Conservation (phyloP, 306 rosid genomes). For the Argentina anserina region DNA sequence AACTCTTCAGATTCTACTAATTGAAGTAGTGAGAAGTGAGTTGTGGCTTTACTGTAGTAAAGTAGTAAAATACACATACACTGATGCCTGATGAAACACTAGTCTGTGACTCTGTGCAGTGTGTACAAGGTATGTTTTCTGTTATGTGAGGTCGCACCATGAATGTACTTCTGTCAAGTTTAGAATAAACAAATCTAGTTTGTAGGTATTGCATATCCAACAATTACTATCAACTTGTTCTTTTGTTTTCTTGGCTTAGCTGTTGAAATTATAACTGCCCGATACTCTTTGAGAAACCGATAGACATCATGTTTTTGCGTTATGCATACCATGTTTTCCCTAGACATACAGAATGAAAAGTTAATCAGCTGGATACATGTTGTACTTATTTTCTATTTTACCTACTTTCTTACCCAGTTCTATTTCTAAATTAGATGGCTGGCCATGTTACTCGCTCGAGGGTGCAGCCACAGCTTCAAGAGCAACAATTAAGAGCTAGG, state of each 20-base stretch:
- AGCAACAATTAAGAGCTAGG: constrained; percentile 61
- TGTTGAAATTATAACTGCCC: not conserved
- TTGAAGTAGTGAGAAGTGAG: too few relatives aligned
- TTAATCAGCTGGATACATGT: not conserved
- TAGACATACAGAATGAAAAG: not conserved
- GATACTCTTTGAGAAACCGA: not conserved
- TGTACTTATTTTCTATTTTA: not conserved
- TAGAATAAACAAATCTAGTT: not conserved
- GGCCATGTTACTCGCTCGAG: constrained; percentile 42
- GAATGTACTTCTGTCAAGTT: not conserved
- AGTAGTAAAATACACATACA: not conserved
- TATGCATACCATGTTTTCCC: not conserved
- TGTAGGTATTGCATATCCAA: not conserved
- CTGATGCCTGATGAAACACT: not conserved
- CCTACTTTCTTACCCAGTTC: not conserved
- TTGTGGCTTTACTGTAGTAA: not conserved
- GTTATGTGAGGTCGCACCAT: not conserved
- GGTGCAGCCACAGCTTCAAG: constrained; percentile 47
- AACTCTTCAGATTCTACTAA: not conserved
- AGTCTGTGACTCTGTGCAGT: too few relatives aligned
- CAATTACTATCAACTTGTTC: not conserved
- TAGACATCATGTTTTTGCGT: not conserved
- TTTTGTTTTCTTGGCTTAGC: not conserved
- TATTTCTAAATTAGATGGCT: constrained; percentile 43
- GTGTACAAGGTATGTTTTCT: not conserved